Percentiles rank a stretch among this genome's conserved stretches.
Evolutionary conservation across 345 rosid genomes (phyloP).

Genomic region (Ceriops decandra): DNA sequence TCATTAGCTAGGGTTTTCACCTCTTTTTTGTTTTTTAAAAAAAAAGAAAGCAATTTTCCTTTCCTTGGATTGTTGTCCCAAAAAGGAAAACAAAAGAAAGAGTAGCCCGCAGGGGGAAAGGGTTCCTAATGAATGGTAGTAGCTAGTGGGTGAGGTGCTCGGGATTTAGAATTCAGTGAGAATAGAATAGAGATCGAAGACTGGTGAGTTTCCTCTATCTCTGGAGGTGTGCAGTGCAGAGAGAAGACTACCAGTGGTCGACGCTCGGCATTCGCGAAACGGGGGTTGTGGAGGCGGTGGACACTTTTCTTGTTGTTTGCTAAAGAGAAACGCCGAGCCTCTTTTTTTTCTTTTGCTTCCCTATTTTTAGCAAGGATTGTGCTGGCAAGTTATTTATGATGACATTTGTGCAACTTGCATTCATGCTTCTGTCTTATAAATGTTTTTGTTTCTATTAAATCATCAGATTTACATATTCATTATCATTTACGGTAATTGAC

Average conservation of each 20-base stretch:
- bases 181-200: too few relatives aligned
- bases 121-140: conserved; percentile 6
- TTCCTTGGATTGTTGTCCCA: too few relatives aligned
- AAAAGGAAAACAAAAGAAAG: conserved; percentile 21
- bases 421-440: conserved; percentile 32
- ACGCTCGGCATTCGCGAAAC: conserved; percentile 76
- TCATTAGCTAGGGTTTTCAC: conserved; percentile 17
- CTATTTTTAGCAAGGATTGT: conserved; percentile 44
- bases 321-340: conserved; percentile 22
- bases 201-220: conserved; percentile 15
- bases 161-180: conserved; percentile 34
- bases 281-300: conserved; percentile 27
- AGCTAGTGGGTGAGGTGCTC: neutral
- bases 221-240: conserved; percentile 39
- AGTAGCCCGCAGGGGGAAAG: too few relatives aligned
- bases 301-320: conserved; percentile 23
- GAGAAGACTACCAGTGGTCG: conserved; percentile 52
- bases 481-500: too few relatives aligned
- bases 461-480: neutral
- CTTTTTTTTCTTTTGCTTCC: conserved; percentile 15
- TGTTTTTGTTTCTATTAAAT: neutral
- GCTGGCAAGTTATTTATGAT: conserved; percentile 31
- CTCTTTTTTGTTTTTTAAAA: too few relatives aligned
- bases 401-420: conserved; percentile 69
- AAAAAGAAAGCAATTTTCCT: neutral